Evolutionary conservation across 2,329 filamentous ascomycete genomes (phyloP).

Genomic region (Epichloe festucae): DNA sequence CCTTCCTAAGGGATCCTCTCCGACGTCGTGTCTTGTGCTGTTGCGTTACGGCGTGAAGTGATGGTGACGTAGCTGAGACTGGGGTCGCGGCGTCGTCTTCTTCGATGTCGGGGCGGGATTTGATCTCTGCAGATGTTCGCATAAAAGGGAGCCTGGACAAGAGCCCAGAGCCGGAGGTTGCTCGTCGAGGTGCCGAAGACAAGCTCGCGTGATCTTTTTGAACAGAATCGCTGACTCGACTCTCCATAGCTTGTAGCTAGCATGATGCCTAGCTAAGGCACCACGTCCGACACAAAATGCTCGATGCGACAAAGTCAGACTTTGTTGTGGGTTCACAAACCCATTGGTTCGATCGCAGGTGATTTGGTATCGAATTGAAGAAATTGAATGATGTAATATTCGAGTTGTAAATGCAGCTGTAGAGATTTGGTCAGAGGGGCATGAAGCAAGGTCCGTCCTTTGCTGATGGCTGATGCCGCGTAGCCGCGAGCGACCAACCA

Average conservation of each 20-base stretch:
- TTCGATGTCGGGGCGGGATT: conserved; percentile 17
- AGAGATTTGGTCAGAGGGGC: no score
- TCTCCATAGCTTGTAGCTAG: conserved; percentile 4
- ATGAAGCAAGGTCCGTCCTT: no score
- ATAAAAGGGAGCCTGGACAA: conserved; percentile 60
- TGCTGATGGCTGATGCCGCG: no score
- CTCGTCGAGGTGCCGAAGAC: conserved; percentile 24
- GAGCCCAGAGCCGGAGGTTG: conserved; percentile 47
- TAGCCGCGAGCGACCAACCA: no score
- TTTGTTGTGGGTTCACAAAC: not conserved
- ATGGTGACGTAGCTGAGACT: conserved; percentile 16
- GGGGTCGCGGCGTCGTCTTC: conserved; percentile 15
- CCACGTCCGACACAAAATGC: not conserved
- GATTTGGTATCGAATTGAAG: no score
- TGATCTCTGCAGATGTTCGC: conserved; percentile 27
- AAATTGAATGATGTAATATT: no score
- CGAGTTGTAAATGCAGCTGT: no score
- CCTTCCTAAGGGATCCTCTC: conserved; percentile 77
- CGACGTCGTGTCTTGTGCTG: conserved; percentile 49
- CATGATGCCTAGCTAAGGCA: not conserved
- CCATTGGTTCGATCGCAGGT: not conserved
- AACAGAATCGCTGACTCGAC: not conserved
- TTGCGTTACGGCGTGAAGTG: conserved; percentile 16
- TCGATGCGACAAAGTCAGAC: not conserved
- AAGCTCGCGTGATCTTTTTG: conserved; percentile 7